These are phyloP conservation scores for Dactylonectria estremocensis DNA, from an alignment of 2,329 filamentous ascomycete genomes.

Conservation along the genomic window DNA sequence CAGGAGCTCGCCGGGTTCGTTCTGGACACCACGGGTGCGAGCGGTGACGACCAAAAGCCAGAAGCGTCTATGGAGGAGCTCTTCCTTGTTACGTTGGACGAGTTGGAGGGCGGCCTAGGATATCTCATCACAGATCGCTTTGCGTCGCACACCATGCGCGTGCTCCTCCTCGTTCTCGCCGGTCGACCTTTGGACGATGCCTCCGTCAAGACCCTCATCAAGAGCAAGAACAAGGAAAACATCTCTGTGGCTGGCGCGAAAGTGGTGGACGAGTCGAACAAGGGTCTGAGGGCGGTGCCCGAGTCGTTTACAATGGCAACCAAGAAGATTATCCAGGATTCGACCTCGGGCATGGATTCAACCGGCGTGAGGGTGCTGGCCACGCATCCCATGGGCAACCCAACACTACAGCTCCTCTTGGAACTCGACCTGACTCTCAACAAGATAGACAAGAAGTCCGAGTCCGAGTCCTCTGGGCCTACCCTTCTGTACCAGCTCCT, in stretches of 20 bases:
- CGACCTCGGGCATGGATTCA: conserved; percentile 81
- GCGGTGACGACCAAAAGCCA: conserved; percentile 62
- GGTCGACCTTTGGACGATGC: conserved; percentile 83
- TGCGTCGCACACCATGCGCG: conserved; percentile 90
- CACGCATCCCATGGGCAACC: conserved; percentile 91
- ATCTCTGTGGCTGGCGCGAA: conserved; percentile 73
- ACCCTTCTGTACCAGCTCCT: conserved; percentile 83
- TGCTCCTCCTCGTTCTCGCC: conserved; percentile 87
- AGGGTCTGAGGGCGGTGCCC: conserved; percentile 75
- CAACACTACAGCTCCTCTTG: conserved; percentile 90
- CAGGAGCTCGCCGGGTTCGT: conserved; percentile 74
- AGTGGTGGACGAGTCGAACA: conserved; percentile 63
- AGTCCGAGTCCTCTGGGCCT: conserved; percentile 52
- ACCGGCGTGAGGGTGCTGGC: conserved; percentile 87
- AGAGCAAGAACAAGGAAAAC: conserved; percentile 94
- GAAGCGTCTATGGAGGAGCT: conserved; percentile 84
- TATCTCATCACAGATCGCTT: conserved; percentile 90
- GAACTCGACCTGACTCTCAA: conserved; percentile 87
- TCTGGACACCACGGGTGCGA: conserved; percentile 61
- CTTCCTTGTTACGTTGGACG: conserved; percentile 86
- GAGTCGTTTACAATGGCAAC: conserved; percentile 83
- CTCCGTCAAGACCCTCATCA: conserved; percentile 80
- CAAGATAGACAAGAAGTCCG: conserved; percentile 64
- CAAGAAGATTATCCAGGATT: conserved; percentile 86
- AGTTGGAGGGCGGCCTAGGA: conserved; percentile 87